Conservation (phyloP, 1,284 basidiomycete genomes). For the Boletellus sp. region DNA sequence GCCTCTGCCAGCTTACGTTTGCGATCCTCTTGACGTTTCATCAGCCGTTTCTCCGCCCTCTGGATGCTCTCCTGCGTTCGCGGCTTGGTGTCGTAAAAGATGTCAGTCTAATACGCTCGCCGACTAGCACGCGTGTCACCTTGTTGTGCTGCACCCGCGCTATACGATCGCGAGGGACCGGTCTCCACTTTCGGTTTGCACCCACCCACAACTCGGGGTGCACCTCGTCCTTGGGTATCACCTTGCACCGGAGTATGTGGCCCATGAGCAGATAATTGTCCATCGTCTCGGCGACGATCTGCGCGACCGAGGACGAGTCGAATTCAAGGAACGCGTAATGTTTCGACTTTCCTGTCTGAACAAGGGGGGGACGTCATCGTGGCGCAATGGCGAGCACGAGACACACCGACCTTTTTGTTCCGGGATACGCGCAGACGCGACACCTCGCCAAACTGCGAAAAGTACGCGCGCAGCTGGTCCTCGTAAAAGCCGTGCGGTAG, state of each 20-base stretch:
- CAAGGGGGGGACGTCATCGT: neutral
- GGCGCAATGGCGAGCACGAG: neutral
- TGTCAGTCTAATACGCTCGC: neutral
- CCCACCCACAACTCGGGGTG: conserved; percentile 96
- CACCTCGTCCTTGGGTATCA: conserved; percentile 83
- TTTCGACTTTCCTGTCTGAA: conserved; percentile 88
- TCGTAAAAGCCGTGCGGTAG: conserved; percentile 98
- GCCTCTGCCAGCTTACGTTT: conserved; percentile 76
- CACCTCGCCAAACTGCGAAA: conserved; percentile 92
- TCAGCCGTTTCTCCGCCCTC: conserved; percentile 65
- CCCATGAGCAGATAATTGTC: conserved; percentile 97
- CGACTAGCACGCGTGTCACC: conserved; percentile 40
- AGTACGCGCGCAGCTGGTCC: conserved; percentile 89
- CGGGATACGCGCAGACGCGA: conserved; percentile 87
- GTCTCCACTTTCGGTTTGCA: conserved; percentile 89
- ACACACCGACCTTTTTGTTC: conserved; percentile 68
- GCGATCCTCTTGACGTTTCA: conserved; percentile 76
- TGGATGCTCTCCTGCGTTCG: conserved; percentile 74
- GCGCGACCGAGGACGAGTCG: conserved; percentile 81
- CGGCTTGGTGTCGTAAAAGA: conserved; percentile 40
- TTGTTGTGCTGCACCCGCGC: conserved; percentile 78
- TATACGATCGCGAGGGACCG: conserved; percentile 72
- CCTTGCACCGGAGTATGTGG: conserved; percentile 86
- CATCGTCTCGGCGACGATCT: conserved; percentile 98
- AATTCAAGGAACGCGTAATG: conserved; percentile 99